These are phyloP conservation scores for Angomonas deanei DNA, from an alignment of 208 protist species.

Conservation along the genomic window DNA sequence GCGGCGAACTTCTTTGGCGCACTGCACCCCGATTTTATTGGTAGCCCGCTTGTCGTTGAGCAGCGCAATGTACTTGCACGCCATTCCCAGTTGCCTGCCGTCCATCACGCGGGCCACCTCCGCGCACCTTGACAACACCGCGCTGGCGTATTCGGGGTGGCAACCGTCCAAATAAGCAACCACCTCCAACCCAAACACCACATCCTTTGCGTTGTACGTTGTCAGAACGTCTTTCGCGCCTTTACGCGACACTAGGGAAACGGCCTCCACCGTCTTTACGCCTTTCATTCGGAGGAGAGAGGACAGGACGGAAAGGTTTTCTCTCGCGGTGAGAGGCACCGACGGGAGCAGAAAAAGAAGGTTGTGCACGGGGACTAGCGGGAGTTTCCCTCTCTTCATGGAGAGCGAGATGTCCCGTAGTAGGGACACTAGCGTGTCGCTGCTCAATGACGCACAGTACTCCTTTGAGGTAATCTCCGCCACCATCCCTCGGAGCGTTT, in stretches of 20 bases:
- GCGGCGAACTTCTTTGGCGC: slow-evolving; percentile 53
- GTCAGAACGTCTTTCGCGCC: slow-evolving; percentile 22
- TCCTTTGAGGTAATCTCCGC: slow-evolving; percentile 21
- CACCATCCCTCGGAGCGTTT: slow-evolving; percentile 33
- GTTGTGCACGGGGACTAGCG: slow-evolving; percentile 37
- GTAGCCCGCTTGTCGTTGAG: slow-evolving; percentile 28
- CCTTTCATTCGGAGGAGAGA: slow-evolving; percentile 52
- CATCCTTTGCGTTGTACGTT: slow-evolving; percentile 62
- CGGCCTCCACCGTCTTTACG: slow-evolving; percentile 29
- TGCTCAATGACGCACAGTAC: slow-evolving; percentile 15
- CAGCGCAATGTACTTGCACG: slow-evolving; percentile 74
- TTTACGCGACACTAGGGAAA: slow-evolving; percentile 37
- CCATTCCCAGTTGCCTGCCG: slow-evolving; percentile 37
- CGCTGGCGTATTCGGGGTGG: slow-evolving; percentile 39
- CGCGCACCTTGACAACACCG: slow-evolving; percentile 44
- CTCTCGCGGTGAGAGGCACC: slow-evolving; percentile 28
- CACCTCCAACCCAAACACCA: slow-evolving; percentile 67
- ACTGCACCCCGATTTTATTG: slow-evolving; percentile 35
- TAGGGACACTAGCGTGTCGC: slow-evolving; percentile 26
- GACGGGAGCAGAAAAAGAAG: slow-evolving; percentile 35
- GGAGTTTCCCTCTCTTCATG: slow-evolving; percentile 64
- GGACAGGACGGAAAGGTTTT: slow-evolving; percentile 58
- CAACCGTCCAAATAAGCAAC: slow-evolving; percentile 43
- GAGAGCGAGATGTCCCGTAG: slow-evolving; percentile 53
- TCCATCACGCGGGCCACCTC: slow-evolving; percentile 31